Evolutionary conservation across 257 asterid species (phyloP), one percentile per base, ranked within the genome.

Genomic region (Forsythia viridissima): DNA sequence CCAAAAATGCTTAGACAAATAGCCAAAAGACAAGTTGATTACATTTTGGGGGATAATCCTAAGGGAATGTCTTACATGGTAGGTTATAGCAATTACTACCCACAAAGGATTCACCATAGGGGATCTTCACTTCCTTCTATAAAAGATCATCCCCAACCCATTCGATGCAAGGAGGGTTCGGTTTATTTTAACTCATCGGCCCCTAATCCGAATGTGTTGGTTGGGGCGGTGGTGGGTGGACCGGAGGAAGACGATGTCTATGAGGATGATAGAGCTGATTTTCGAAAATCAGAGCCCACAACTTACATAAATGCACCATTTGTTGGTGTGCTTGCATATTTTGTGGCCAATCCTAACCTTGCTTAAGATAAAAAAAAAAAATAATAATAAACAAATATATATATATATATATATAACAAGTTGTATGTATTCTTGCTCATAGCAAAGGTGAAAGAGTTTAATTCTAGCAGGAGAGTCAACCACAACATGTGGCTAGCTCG

Each of bases 261-360:
- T 52, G 92, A 80, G 1, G 99, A 96, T 68, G 85, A 85, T 71
- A 88, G 99, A n/a, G 89, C 0, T 13, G 93, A 92, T 81, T 91
- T 79, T 74, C 72, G 86, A 2, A 88, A 91, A 76, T 92, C 98
- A 0, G 98, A 96, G 78, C 98, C 99, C 13, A 91, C 98, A 0
- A 96, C 99, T 70, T 96, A 96, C 67, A 93, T 96, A 48, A 93
- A 96, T 83, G 97, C 99, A 30, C 97, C 98, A 66, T 92, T 96
- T 77, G 97, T 93, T 52, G 98, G 99, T 43, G 97, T 77, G 44
- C 89, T 93, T 66, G 97, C 97, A 0, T 91, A 91, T 44, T 91
- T 96, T 83, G 85, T 81, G 79, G 96, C 95, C 10, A 90, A 88
- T 73, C 94, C 97, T 6, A 82, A 85, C 72, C 63, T 41, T 72